phyloP scores from a whole-genome alignment of 75 land plant genomes.

The Chamaecyparis obtusa region DNA sequence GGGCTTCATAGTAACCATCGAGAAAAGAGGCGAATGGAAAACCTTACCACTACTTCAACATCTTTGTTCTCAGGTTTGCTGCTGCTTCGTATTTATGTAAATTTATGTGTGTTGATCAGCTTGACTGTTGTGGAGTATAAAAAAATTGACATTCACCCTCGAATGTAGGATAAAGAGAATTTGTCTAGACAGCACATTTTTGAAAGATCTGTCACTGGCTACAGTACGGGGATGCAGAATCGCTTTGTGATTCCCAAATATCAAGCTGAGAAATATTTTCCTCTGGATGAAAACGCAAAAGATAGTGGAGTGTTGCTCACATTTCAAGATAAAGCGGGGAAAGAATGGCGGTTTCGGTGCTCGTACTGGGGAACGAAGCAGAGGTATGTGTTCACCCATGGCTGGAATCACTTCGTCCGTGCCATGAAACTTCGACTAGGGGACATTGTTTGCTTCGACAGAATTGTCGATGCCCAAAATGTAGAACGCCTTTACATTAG shows the following conservation, averaged over 20 bases:
- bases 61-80: too few relatives aligned
- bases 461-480: background rate
- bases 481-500: background rate
- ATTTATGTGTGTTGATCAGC: too few relatives aligned
- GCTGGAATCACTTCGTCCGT: constrained; percentile 50
- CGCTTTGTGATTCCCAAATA: constrained; percentile 47
- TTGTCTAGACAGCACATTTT: constrained; percentile 27
- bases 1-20: too few relatives aligned
- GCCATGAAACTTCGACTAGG: constrained; percentile 46
- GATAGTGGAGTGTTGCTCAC: constrained; percentile 28
- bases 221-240: constrained; percentile 42
- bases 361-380: constrained; percentile 51
- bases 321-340: constrained; percentile 32
- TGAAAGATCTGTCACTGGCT: constrained; percentile 37
- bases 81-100: too few relatives aligned
- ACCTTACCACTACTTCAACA: too few relatives aligned
- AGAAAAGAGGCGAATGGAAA: too few relatives aligned
- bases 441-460: constrained; percentile 36
- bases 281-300: constrained; percentile 18
- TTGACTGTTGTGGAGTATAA: too few relatives aligned
- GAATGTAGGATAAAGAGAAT: too few relatives aligned
- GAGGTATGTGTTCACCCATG: constrained; percentile 54
- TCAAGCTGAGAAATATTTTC: constrained; percentile 24
- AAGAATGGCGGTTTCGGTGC: constrained; percentile 41
- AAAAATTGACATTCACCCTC: too few relatives aligned